Percentiles rank a stretch among this genome's conserved stretches.
These are phyloP conservation scores for Fragilariopsis cylindrus DNA, from an alignment of 108 stramenopile species.

Conservation along the genomic window DNA sequence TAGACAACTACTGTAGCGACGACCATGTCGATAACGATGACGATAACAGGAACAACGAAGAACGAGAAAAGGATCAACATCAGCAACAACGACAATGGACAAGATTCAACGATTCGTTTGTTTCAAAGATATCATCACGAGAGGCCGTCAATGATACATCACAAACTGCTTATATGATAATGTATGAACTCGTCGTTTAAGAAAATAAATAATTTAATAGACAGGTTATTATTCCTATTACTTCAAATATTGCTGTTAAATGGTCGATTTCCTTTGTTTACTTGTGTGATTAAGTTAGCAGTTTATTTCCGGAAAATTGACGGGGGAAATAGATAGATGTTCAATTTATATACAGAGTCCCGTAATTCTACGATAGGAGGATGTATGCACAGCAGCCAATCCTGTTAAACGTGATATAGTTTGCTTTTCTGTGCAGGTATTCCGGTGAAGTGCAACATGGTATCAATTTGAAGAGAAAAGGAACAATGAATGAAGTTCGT, in stretches of 20 bases:
- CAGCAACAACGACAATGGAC: slow-evolving; percentile 28
- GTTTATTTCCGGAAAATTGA: no score
- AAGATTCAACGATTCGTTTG: slow-evolving; percentile 58
- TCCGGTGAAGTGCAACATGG: no score
- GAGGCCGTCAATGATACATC: slow-evolving; percentile 34
- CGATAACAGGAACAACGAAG: background rate
- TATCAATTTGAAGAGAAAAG: no score
- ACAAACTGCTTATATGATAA: slow-evolving; percentile 55
- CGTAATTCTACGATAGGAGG: no score
- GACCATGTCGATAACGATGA: background rate
- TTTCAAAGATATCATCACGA: slow-evolving; percentile 28
- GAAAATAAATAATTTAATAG: background rate
- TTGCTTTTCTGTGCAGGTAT: no score
- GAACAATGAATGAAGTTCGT: no score
- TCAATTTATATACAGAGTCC: no score
- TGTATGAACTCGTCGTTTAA: slow-evolving; percentile 40
- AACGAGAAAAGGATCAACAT: background rate
- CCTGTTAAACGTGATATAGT: no score
- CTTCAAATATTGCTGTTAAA: background rate
- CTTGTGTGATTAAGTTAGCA: no score
- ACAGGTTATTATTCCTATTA: background rate
- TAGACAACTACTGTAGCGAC: background rate
- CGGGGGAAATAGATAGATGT: no score
- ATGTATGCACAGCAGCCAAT: no score
- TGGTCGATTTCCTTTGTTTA: background rate